Base-by-base conservation (phyloP, 495 filamentous ascomycete genomes). In the Wilcoxina mikolae region DNA sequence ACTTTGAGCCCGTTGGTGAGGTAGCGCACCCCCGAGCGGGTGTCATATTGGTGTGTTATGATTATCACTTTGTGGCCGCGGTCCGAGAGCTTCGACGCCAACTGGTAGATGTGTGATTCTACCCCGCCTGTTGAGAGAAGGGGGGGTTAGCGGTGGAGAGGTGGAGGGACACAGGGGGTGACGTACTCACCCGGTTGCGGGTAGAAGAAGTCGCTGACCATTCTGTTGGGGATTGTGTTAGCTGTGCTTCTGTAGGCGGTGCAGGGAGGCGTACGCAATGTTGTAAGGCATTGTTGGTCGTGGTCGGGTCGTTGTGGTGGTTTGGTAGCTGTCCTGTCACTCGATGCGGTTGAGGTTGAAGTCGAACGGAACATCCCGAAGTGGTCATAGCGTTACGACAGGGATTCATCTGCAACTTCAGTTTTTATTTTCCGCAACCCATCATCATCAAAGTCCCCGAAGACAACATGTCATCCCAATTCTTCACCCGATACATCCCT, bases 181-280 rank as follows among this genome's bases (percentile, higher is more conserved):
- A 31, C n/a, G 20, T 42, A 60, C 68, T 51, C 67, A 78, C 80
- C 89, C 39, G 90, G 88, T 61, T 96, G 93, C 22, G 91, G 91
- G 64, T 90, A 98, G 78, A 98, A 98, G 77, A 90, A 95, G 73
- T 98, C 91, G 75, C 90, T 88, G 74, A 94, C 83, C 91, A 98
- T 96, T 44, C 80, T 83, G 53, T 35, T 26, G 10, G 25, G 43
- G 23, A 33, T 10, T 39, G 51, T 35, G 63, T 67, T 45, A 65
- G 60, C 31, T 59, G 15, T 18, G 39, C 41, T 0, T 20, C n/a
- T 18, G 27, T 17, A 11, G 35, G 12, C n/a, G 31, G 22, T 25
- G 7, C 18, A 58, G 38, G 33, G 44, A 12, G 51, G 12, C 79
- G 67, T 68, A 82, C 80, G 82, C 82, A 68, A 86, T 86, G 60